Base-by-base conservation (phyloP, 176 grass and related monocot species). In the Secale cereale region DNA sequence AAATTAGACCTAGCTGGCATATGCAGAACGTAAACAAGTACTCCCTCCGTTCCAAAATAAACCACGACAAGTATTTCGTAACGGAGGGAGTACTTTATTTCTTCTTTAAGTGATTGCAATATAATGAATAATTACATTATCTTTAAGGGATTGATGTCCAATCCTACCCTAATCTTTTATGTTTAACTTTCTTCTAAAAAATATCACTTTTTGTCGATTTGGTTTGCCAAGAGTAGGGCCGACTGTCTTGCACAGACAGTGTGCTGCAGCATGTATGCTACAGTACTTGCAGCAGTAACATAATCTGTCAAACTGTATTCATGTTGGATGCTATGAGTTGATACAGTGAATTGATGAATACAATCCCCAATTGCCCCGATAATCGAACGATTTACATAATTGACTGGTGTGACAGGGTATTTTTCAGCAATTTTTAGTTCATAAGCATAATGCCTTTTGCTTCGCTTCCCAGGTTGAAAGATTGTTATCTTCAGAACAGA, bases 401-500 rank as follows among this genome's bases (percentile, higher is more conserved):
- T 67, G 22, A 81, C 15, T 81, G 23, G 28, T 48, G 77, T 68
- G 14, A 73, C 73, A 46, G 36, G 35, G 16, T 33, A 78, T 61
- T 64, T 39, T 61, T 65, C 26, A 82, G 72, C 33, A 54, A 32
- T 81, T 81, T 16, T 8, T 65, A 61, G 64, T 57, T 20, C 65
- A 86, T 80, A 91, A 56, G 54, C 2, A 39, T 25, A 64, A 82
- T 41, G 50, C 61, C 86, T 65, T 27, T 33, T 31, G 30, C 22
- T 28, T 87, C 64, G 74, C 40, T 61, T 90, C 39, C 20, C 64
- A 98, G 96, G 96, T 98, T 46, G 96, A 98, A 84, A 92, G 96
- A 86, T 89, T 98, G 81, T 89, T 98, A 46, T 98, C 91, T 87
- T 90, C 89, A 33, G 96, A 98, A 86, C 96, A 98, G 86, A 99